phyloP scores from a whole-genome alignment of 805 yeast genomes.

The Wickerhamomyces alni region DNA sequence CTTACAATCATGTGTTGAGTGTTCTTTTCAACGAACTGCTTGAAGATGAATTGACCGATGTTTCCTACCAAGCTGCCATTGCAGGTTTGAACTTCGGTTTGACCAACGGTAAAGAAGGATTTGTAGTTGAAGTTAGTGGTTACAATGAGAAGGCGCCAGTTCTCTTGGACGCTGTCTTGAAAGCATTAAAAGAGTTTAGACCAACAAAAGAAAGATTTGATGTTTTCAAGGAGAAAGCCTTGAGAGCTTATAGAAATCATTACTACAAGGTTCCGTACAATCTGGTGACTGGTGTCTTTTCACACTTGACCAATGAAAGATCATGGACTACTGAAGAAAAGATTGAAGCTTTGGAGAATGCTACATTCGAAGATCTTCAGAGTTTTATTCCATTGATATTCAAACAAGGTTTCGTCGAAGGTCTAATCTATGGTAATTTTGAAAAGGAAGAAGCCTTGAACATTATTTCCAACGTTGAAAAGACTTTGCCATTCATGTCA shows the following conservation, averaged over 20 bases:
- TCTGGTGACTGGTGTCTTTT: slow-evolving; percentile 62
- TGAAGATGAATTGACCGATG: slow-evolving; percentile 69
- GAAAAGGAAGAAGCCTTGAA: slow-evolving; percentile 45
- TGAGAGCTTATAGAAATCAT: slow-evolving; percentile 60
- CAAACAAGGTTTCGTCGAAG: slow-evolving; percentile 59
- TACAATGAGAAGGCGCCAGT: slow-evolving; percentile 75
- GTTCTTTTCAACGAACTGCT: slow-evolving; percentile 63
- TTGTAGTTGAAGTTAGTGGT: slow-evolving; percentile 65
- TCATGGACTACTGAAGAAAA: slow-evolving; percentile 64
- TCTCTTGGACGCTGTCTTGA: slow-evolving; percentile 55
- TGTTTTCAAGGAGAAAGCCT: slow-evolving; percentile 55
- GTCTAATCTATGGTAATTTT: slow-evolving; percentile 74
- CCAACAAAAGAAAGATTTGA: slow-evolving; percentile 56
- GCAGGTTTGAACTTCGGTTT: slow-evolving; percentile 68
- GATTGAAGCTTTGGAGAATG: slow-evolving; percentile 37
- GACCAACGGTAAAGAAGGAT: slow-evolving; percentile 59
- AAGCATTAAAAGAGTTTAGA: slow-evolving; percentile 43
- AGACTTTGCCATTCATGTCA: slow-evolving; percentile 30
- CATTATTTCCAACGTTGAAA: slow-evolving; percentile 38
- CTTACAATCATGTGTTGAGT: slow-evolving; percentile 51
- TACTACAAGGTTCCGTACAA: slow-evolving; percentile 72
- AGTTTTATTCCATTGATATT: slow-evolving; percentile 47
- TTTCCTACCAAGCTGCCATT: slow-evolving; percentile 76
- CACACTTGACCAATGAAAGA: slow-evolving; percentile 64
- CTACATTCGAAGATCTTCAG: slow-evolving; percentile 44